Evolutionary conservation across 495 filamentous ascomycete species (phyloP), one percentile per base, ranked within the genome.

Genomic region (Aspergillus coremiiformis): DNA sequence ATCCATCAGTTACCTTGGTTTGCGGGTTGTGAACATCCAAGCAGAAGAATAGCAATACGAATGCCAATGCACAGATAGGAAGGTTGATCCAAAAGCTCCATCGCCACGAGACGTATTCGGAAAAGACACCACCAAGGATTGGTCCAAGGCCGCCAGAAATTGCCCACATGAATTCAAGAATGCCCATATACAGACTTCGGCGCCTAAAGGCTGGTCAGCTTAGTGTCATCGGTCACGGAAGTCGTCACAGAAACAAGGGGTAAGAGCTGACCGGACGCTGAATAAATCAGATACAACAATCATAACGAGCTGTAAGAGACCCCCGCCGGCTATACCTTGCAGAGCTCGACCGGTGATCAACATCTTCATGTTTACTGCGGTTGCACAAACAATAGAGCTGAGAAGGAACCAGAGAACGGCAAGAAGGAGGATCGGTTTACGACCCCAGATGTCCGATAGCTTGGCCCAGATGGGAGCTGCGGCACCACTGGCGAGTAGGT

Each of bases 281-380:
- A 88, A 87, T 14, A 89, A 60, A 66, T 92, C 87, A 14, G 76
- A 77, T 53, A 91, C 85, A 47, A 73, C 76, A 20, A 90, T 84
- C 57, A 85, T 87, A 30, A 85, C 83, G 54, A 91, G 63, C n/a
- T 84, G 79, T 11, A 86, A 68, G 32, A 87, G 69, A 2, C 88
- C 86, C 11, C 85, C 86, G 14, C 84, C 83, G 0, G 85, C 85
- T 4, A 83, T 60, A 10, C 85, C 87, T 63, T 91, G 88, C 29
- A 90, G 64, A 1, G 78, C 82, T 55, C 88, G 65, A 3, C 78
- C 84, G 2, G 77, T 78, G 47, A 91, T 82, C 48, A 92, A 63
- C 77, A 86, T 84, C n/a, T 66, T 65, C 54, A 90, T 84, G 39
- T 67, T 79, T 19, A 65, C 68, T 27, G 79, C 74, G 14, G 84